Evolutionary conservation across 192 early-diverging fungal genomes (phyloP).

Genomic region (Thamnidium elegans): DNA sequence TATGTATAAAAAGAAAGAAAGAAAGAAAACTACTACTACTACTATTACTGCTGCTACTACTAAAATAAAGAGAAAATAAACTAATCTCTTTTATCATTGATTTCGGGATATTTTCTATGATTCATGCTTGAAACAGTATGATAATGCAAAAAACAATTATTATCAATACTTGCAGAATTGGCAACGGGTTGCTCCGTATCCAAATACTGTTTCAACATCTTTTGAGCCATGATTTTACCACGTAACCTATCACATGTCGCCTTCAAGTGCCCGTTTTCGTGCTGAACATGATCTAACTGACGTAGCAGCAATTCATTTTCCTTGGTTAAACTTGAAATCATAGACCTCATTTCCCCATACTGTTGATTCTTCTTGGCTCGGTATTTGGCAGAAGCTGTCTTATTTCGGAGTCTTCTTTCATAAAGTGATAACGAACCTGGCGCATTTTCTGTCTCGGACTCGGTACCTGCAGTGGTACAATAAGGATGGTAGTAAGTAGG

Average conservation of each 20-base stretch:
- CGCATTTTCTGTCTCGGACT: too few relatives aligned
- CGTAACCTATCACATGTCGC: slow-evolving; percentile 43
- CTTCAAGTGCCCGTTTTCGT: slow-evolving; percentile 45
- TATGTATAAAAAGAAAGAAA: too few relatives aligned
- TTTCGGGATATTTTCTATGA: too few relatives aligned
- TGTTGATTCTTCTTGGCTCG: slow-evolving; percentile 57
- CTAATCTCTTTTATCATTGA: too few relatives aligned
- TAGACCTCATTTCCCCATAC: slow-evolving; percentile 49
- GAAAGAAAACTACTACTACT: too few relatives aligned
- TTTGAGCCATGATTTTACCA: slow-evolving; percentile 48
- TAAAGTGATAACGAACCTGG: slow-evolving; percentile 40
- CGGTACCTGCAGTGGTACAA: too few relatives aligned
- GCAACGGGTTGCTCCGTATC: neutral
- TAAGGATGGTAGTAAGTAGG: too few relatives aligned
- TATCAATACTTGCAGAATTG: too few relatives aligned
- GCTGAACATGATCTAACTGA: slow-evolving; percentile 43
- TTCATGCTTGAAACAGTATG: too few relatives aligned
- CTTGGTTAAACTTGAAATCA: slow-evolving; percentile 39
- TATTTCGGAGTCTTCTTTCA: slow-evolving; percentile 54
- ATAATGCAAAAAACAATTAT: too few relatives aligned
- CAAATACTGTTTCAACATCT: slow-evolving; percentile 47
- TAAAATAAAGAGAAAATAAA: too few relatives aligned
- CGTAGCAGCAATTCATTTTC: slow-evolving; percentile 45
- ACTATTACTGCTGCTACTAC: too few relatives aligned
- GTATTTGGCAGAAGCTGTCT: slow-evolving; percentile 58